Base-by-base conservation (phyloP, 78 protist genomes). In the slime mould (Dictyostelium discoideum) region DNA sequence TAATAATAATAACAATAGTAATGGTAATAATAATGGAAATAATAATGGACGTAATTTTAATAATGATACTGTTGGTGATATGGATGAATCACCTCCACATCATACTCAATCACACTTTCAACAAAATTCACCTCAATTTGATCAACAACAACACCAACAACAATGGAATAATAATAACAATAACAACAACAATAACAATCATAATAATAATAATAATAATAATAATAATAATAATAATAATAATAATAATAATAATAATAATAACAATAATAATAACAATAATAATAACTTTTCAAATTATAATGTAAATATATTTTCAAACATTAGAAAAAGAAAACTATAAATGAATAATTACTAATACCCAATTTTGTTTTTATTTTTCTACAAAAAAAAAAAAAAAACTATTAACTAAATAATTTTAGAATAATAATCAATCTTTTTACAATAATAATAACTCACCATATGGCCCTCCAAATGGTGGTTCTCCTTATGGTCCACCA, bases 91-190 rank as follows among this genome's bases (percentile, higher is more conserved):
- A 79, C 40, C 60, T 10, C 50, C 29, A 54, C 65, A 40, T 2
- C 57, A 39, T 26, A 39, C 79, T 57, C 93, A 78, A 80, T 54
- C 73, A 86, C 73, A 82, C 40, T 22, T 14, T 22, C 85, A 86
- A 73, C 92, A 87, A 81, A 22, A 44, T 37, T n/a, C 44, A n/a
- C 79, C 42, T 3, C 81, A 73, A 65, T 57, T 50, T 86, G 54
- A 86, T 24, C 85, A 76, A 50, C 84, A 86, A 76, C 92, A 74
- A 74, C 60, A 77, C 7, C 84, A 79, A 69, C 39, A 24, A 26
- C 77, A 69, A 65, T 50, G 32, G 32, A 81, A 81, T 29, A 81
- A 26, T 79, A 76, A 77, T 69, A 87, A 39, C 50, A 48, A 54
- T n/a, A 16, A 37, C 13, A 10, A 50, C 18, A 72, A 18, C 86